Base-by-base conservation (phyloP, 139 green algal species). In the Edaphochlamys debaryana region DNA sequence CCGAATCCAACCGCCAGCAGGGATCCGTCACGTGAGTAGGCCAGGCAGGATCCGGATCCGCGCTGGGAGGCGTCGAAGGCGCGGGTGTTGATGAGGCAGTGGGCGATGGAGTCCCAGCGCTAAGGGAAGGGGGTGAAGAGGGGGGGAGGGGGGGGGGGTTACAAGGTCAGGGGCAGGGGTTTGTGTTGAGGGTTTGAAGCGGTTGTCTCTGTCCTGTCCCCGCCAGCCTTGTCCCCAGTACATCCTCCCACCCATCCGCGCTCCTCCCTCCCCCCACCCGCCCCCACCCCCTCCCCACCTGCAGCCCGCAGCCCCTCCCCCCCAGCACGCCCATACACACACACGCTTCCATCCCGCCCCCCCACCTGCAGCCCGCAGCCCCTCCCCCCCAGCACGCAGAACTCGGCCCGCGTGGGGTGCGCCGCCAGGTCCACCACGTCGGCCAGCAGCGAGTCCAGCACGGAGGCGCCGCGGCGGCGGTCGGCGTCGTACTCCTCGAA, bases 401-500 rank as follows among this genome's bases (percentile, higher is more conserved):
- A 89, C 85, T 89, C 85, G 36, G 85, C 82, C 1, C 81, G 79
- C 20, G 73, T 86, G 70, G 90, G 90, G 81, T 93, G 90, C 27
- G 87, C 79, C 25, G 82, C 85, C 5, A 92, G 56, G 69, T 88
- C 82, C 20, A 84, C 79, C 22, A 91, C 76, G 64, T 87, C 84
- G 2, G 60, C 69, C 17, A 87, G 48, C 37, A 91, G 76, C 3
- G 80, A 36, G 54, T 90, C 80, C 48, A 90, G 29, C 8, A 89
- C 34, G 20, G 50, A 15, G 4, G 56, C 45, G 73, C 85, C 85
- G 34, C 66, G 83, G 38, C 87, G 82, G 13, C 68, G 79, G 23
- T 56, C 58, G 20, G 62, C 79, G 29, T 91, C 87, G 76, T 82
- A 91, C 77, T 92, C 88, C 45, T 92, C 85, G 80, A 92, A 92